Percentiles rank a stretch among this genome's conserved stretches.
These are phyloP conservation scores for Osmozyma mogii DNA, from an alignment of 805 yeast genomes.

Conservation along the genomic window DNA sequence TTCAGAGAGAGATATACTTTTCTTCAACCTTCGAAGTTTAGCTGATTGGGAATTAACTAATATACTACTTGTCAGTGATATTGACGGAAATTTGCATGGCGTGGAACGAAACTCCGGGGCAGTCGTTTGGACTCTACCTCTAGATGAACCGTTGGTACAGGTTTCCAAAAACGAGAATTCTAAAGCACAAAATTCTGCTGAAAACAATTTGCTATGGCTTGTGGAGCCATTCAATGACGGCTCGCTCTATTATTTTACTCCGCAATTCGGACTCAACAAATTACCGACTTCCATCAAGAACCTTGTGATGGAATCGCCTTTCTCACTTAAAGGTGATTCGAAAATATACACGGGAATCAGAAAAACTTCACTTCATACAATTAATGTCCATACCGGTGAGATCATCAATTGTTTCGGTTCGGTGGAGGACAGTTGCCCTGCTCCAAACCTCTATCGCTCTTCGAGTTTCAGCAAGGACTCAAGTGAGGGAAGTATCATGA, in stretches of 20 bases:
- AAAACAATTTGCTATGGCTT: conserved; percentile 54
- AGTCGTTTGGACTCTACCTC: conserved; percentile 65
- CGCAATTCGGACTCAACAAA: conserved; percentile 65
- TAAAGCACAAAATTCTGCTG: conserved; percentile 6
- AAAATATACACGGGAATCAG: conserved; percentile 84
- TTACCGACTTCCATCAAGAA: conserved; percentile 76
- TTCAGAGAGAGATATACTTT: not conserved
- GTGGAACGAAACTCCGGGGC: conserved; percentile 69
- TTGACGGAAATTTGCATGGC: conserved; percentile 85
- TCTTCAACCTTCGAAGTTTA: not conserved
- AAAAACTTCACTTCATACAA: conserved; percentile 64
- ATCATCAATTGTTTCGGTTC: conserved; percentile 61
- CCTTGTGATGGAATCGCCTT: conserved; percentile 77
- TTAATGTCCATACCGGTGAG: conserved; percentile 70
- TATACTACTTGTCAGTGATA: conserved; percentile 62
- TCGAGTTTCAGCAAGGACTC: conserved; percentile 1
- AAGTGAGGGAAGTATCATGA: conserved; percentile 35
- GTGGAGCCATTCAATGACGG: conserved; percentile 91
- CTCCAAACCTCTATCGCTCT: conserved; percentile 18
- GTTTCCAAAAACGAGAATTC: conserved; percentile 21
- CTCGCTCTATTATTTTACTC: conserved; percentile 69
- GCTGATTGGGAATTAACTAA: conserved; percentile 51
- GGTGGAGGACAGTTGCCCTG: conserved; percentile 25
- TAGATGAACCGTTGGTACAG: conserved; percentile 55
- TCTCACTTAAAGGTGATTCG: conserved; percentile 66